These are phyloP conservation scores for Pelargonium myrrhifolium DNA, from an alignment of 441 rosid genomes.

Conservation along the genomic window DNA sequence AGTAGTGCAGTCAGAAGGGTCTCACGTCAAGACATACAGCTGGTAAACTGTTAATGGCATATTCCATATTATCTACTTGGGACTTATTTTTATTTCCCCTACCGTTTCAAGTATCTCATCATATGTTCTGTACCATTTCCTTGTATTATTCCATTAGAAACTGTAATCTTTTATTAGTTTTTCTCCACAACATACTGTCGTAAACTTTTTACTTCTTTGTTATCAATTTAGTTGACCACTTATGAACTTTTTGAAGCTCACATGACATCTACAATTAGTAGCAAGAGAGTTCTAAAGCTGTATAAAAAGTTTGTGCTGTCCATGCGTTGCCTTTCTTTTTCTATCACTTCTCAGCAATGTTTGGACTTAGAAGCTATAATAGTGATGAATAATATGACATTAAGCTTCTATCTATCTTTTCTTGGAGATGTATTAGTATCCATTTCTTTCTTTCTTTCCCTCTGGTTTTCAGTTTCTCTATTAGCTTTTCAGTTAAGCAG, in stretches of 20 bases:
- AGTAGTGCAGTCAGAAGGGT: slow-evolving; percentile 70
- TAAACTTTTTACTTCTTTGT: background rate
- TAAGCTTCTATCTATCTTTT: too few species aligned
- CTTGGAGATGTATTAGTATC: too few species aligned
- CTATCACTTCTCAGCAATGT: background rate
- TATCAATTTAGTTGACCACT: background rate
- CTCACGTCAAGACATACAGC: slow-evolving; percentile 80
- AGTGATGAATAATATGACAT: background rate
- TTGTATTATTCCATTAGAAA: background rate
- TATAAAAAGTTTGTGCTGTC: background rate
- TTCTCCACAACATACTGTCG: background rate
- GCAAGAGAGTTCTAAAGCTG: background rate
- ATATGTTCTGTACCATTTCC: background rate
- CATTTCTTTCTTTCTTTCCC: too few species aligned
- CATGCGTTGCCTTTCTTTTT: background rate
- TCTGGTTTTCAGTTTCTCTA: background rate
- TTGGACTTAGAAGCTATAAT: background rate
- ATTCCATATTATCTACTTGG: background rate
- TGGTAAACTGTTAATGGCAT: slow-evolving; percentile 9
- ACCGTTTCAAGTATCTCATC: background rate
- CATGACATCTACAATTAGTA: background rate
- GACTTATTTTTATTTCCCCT: background rate
- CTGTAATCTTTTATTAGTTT: background rate
- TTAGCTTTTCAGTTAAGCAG: background rate
- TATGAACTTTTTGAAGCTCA: background rate